Conservation (phyloP, 2,329 filamentous ascomycete species). For the Penicillium sp. region DNA sequence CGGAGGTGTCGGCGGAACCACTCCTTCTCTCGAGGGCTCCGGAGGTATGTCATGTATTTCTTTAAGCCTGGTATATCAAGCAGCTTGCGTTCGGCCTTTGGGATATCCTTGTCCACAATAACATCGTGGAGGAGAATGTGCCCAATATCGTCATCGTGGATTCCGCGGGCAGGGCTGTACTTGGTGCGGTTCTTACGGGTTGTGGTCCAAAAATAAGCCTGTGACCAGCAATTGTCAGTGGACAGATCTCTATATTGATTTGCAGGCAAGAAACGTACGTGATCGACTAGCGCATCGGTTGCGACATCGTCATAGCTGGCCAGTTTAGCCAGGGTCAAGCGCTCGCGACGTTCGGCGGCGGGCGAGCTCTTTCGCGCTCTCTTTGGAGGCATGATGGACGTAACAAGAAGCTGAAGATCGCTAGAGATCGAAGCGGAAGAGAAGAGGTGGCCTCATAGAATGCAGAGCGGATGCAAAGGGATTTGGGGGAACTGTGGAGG, state of each 20-base stretch:
- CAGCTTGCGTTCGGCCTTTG: constrained; percentile 68
- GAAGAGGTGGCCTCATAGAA: constrained; percentile 10
- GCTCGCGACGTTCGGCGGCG: constrained; percentile 53
- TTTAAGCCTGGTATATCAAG: constrained; percentile 70
- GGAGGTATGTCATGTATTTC: constrained; percentile 66
- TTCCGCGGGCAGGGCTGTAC: constrained; percentile 78
- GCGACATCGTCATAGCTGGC: constrained; percentile 92
- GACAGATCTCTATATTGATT: neutral
- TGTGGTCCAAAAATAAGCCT: constrained; percentile 95
- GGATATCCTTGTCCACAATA: constrained; percentile 69
- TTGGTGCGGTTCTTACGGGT: constrained; percentile 91
- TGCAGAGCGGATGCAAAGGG: neutral
- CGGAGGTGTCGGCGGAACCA: constrained; percentile 83
- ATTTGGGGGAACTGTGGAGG: neutral
- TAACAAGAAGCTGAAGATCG: constrained; percentile 2
- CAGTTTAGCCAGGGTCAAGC: constrained; percentile 80
- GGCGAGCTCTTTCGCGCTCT: constrained; percentile 31
- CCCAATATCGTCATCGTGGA: constrained; percentile 64
- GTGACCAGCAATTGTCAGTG: constrained; percentile 21
- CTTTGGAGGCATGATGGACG: constrained; percentile 36
- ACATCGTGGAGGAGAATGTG: constrained; percentile 62
- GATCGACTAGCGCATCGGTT: constrained; percentile 92
- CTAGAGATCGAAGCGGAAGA: neutral
- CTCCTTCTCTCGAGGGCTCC: constrained; percentile 74
- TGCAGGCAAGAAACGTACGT: constrained; percentile 59